phyloP scores from a whole-genome alignment of 345 rosid genomes.

The Populus davidiana region DNA sequence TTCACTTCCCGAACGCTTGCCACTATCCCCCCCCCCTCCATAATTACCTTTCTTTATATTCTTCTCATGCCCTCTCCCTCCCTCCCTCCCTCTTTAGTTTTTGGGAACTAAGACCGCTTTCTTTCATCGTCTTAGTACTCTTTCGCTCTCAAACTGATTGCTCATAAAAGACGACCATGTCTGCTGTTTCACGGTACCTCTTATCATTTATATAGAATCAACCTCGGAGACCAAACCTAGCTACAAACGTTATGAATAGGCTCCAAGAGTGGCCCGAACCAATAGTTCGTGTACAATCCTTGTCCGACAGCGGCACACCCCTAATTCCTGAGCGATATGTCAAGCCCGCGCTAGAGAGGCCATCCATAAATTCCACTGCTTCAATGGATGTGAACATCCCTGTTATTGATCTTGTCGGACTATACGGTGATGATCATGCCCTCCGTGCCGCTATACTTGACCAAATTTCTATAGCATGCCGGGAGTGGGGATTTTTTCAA shows the following conservation, averaged over 20 bases:
- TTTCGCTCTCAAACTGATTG: not conserved
- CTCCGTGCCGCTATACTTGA: conserved; percentile 19
- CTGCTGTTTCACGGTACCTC: not conserved
- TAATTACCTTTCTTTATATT: conserved; percentile 22
- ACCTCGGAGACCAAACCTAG: not conserved
- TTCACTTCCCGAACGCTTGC: conserved; percentile 11
- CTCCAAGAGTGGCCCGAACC: conserved; percentile 93
- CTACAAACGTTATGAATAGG: conserved; percentile 27
- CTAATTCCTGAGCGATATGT: conserved; percentile 69
- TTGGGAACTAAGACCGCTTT: too few relatives aligned
- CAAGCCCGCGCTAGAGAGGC: conserved; percentile 64
- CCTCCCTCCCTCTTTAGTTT: not conserved
- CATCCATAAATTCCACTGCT: conserved; percentile 20
- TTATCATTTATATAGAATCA: not conserved
- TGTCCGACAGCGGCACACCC: conserved; percentile 51
- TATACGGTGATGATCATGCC: conserved; percentile 24
- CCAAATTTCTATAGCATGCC: conserved; percentile 53
- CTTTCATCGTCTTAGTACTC: not conserved
- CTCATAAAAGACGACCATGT: not conserved
- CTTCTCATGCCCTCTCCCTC: not conserved
- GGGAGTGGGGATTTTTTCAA: conserved; percentile 92
- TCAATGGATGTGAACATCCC: conserved; percentile 51
- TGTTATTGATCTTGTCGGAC: conserved; percentile 57
- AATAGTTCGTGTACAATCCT: conserved; percentile 81
- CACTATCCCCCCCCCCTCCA: conserved; percentile 10